These are phyloP conservation scores for Puccinia coronata DNA, from an alignment of 1,284 basidiomycete genomes.

Conservation along the genomic window DNA sequence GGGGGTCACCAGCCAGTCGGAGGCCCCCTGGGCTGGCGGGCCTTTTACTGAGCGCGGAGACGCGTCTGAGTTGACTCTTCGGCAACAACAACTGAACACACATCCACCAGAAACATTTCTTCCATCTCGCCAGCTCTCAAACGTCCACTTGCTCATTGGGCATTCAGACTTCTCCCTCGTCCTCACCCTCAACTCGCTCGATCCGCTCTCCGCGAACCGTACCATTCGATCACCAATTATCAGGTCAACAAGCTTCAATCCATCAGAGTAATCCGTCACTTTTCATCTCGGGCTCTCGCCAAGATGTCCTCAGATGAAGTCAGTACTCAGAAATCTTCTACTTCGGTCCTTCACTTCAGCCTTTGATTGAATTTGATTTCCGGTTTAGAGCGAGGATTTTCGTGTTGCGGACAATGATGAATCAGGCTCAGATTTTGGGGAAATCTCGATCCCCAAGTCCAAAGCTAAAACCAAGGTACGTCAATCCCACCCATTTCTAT, in stretches of 20 bases:
- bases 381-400: conserved; percentile 9
- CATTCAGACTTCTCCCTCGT: too few species aligned
- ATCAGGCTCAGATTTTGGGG: conserved; percentile 26
- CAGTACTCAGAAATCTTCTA: neutral
- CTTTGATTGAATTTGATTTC: neutral
- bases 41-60: too few species aligned
- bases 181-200: too few species aligned
- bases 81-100: too few species aligned
- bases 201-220: too few species aligned
- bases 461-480: conserved; percentile 30
- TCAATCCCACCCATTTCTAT: neutral
- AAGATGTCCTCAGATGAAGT: conserved; percentile 40
- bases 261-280: too few species aligned
- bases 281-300: neutral
- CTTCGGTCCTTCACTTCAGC: neutral
- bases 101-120: too few species aligned
- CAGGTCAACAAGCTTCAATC: neutral
- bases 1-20: too few species aligned
- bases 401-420: neutral
- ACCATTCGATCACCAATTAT: neutral
- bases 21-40: too few species aligned
- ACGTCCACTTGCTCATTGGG: too few species aligned
- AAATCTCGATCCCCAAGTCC: neutral
- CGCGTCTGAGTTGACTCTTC: too few species aligned
- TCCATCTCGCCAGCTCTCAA: too few species aligned